Evolutionary conservation across 805 yeast genomes (phyloP).

Genomic region (Sungouiozyma ichnusensis): DNA sequence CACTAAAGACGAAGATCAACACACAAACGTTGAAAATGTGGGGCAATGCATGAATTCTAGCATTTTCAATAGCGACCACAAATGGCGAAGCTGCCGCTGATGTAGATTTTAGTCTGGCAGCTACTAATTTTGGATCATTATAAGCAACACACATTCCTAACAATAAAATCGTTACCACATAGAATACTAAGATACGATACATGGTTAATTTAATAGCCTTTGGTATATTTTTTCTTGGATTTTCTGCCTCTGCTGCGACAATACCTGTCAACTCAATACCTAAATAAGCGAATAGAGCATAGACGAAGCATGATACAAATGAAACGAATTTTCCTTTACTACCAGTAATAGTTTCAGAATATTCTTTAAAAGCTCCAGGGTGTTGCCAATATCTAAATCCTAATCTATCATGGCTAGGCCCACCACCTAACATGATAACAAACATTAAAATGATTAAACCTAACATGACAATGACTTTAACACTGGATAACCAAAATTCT

Average conservation of each 20-base stretch:
- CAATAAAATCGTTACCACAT: conserved; percentile 48
- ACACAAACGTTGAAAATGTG: conserved; percentile 72
- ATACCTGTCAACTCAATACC: conserved; percentile 65
- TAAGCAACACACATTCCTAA: conserved; percentile 62
- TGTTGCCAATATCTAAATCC: conserved; percentile 64
- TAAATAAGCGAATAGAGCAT: conserved; percentile 59
- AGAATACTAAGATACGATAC: conserved; percentile 57
- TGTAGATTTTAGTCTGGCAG: conserved; percentile 39
- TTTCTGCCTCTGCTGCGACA: conserved; percentile 63
- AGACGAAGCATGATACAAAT: conserved; percentile 50
- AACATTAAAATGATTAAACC: conserved; percentile 58
- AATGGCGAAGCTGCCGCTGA: conserved; percentile 74
- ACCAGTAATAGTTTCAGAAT: conserved; percentile 34
- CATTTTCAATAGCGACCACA: conserved; percentile 62
- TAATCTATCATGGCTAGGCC: conserved; percentile 59
- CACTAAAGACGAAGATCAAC: conserved; percentile 66
- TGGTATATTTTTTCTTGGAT: conserved; percentile 61
- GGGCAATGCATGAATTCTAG: conserved; percentile 56
- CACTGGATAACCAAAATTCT: conserved; percentile 40
- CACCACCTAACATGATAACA: conserved; percentile 67
- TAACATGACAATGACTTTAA: conserved; percentile 54
- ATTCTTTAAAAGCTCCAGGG: conserved; percentile 54
- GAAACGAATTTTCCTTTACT: conserved; percentile 48
- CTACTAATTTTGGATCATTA: conserved; percentile 39
- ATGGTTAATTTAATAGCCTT: conserved; percentile 61